Evolutionary conservation across 495 filamentous ascomycete genomes (phyloP), one percentile per base, ranked within the genome.

Genomic region (Friedmanniomyces simplex): DNA sequence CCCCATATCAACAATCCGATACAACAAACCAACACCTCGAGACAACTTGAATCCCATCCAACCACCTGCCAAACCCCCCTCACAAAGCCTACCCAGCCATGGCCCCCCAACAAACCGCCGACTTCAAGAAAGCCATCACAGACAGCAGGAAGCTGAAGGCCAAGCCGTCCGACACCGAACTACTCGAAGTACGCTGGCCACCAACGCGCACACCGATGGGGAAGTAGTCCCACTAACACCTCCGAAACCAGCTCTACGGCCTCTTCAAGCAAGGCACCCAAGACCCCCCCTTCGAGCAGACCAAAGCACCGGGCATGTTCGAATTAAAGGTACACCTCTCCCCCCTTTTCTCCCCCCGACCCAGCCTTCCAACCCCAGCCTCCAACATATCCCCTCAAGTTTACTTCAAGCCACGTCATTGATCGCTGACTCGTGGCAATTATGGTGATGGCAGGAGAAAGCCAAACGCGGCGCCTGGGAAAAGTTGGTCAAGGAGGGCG

Each of bases 391-490:
- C n/a, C n/a, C n/a, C n/a, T n/a, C n/a, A n/a, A n/a, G n/a, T n/a
- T n/a, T n/a, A n/a, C n/a, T n/a, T n/a, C n/a, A n/a, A n/a, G n/a
- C n/a, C n/a, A n/a, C n/a, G n/a, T n/a, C n/a, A 22, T 18, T 49
- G 46, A 49, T 22, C 46, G 16, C 4, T 36, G 12, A 43, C 34
- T n/a, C n/a, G n/a, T n/a, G n/a, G n/a, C n/a, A n/a, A n/a, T n/a
- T 25, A 8, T 16, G 6, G 28, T 3, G 3, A 10, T 32, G 61
- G 62, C 50, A 94, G 88, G 81, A 72, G 71, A 91, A 89, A 74
- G 82, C 82, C 60, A 93, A 91, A 77, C 78, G 81, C 74, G 76
- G 77, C 34, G 83, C 82, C 20, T 96, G 88, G 88, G 68, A 84
- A 69, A 76, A 79, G 56, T 55, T 82, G 56, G 71, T 78, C 60